Conservation (phyloP, 805 yeast genomes). For the Candida namnaoensis region DNA sequence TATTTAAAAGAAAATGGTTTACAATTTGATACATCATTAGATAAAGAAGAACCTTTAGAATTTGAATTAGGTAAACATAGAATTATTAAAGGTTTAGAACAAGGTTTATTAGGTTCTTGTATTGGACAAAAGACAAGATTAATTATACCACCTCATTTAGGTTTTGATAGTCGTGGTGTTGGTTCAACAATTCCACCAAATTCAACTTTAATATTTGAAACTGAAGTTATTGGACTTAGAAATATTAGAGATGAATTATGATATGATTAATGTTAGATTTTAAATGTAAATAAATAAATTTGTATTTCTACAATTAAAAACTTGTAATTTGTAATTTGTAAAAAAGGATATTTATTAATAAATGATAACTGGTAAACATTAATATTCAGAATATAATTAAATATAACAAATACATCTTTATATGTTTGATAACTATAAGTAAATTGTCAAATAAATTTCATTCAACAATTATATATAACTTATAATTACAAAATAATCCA, state of each 20-base stretch:
- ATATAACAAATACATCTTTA: too few relatives aligned
- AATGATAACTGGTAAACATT: too few relatives aligned
- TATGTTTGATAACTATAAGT: too few relatives aligned
- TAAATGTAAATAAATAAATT: too few relatives aligned
- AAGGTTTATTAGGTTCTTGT: conserved; percentile 45
- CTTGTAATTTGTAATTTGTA: too few relatives aligned
- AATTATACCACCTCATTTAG: conserved; percentile 71
- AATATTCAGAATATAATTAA: too few relatives aligned
- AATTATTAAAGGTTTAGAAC: conserved; percentile 59
- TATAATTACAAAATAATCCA: too few relatives aligned
- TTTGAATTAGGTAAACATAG: conserved; percentile 72
- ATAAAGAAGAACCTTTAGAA: conserved; percentile 56
- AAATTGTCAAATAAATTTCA: too few relatives aligned
- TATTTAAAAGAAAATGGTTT: conserved; percentile 54
- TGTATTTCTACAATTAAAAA: too few relatives aligned
- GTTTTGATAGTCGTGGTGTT: conserved; percentile 69
- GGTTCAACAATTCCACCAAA: conserved; percentile 74
- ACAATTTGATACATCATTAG: conserved; percentile 66
- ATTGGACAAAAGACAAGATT: conserved; percentile 79
- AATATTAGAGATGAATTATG: conserved; percentile 12
- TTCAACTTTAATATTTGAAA: conserved; percentile 60
- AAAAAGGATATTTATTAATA: too few relatives aligned
- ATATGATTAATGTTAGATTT: not conserved
- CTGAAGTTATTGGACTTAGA: too few relatives aligned
- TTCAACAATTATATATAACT: too few relatives aligned